phyloP scores from a whole-genome alignment of 2,329 filamentous ascomycete species.

The Verticillium tricorpus region DNA sequence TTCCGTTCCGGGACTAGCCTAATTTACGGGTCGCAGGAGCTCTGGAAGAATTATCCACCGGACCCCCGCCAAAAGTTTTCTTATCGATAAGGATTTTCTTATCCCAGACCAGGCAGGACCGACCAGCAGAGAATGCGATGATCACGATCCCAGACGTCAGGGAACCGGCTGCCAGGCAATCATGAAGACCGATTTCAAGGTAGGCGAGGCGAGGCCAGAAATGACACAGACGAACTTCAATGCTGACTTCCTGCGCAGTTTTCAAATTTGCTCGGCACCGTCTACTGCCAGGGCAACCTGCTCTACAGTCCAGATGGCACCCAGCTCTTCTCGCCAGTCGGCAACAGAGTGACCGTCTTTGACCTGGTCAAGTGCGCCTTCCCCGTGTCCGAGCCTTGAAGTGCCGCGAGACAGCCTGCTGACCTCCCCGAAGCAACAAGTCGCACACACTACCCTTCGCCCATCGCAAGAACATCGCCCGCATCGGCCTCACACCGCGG shows the following conservation, averaged over 20 bases:
- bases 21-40: neutral
- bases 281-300: constrained; percentile 97
- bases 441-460: constrained; percentile 84
- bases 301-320: constrained; percentile 95
- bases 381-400: neutral
- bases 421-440: constrained; percentile 59
- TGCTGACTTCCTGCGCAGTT: constrained; percentile 56
- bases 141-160: constrained; percentile 1
- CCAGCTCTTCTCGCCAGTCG: constrained; percentile 91
- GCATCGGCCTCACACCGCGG: constrained; percentile 81
- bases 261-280: constrained; percentile 95
- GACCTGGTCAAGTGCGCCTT: constrained; percentile 81
- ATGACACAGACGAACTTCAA: neutral
- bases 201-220: constrained; percentile 30
- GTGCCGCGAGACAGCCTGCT: neutral
- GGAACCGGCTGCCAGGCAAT: constrained; percentile 36
- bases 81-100: constrained; percentile 28
- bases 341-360: constrained; percentile 93
- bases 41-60: constrained; percentile 32
- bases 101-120: neutral
- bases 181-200: constrained; percentile 99
- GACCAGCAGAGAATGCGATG: constrained; percentile 2
- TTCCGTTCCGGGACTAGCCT: constrained; percentile 13
- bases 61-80: constrained; percentile 20
- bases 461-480: constrained; percentile 88